A percentile compares a stretch with the other conserved stretches of the same genome.
Conservation (phyloP, 306 rosid genomes). For the Rosa persica region DNA sequence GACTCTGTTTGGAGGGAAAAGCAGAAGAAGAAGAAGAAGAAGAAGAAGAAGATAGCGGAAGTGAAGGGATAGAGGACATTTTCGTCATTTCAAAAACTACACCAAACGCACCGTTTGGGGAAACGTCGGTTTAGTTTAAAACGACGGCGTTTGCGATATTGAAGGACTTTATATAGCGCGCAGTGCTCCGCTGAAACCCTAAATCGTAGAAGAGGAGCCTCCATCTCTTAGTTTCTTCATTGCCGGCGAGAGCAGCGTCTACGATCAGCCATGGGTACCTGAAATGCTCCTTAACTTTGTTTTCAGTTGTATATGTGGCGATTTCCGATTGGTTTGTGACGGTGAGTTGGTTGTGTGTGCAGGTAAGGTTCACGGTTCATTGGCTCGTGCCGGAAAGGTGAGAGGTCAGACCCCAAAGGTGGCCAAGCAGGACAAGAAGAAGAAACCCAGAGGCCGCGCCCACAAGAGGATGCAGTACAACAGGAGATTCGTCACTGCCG, state of each 20-base stretch:
- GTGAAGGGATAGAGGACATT: slow-evolving; percentile 17
- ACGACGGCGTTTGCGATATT: slow-evolving; percentile 12
- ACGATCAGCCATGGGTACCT: slow-evolving; percentile 28
- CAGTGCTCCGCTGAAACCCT: slow-evolving; percentile 1
- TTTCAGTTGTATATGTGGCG: not conserved
- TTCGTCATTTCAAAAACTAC: not conserved
- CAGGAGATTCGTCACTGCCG: slow-evolving; percentile 65
- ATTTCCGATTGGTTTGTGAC: slow-evolving; percentile 12
- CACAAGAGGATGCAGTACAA: slow-evolving; percentile 71
- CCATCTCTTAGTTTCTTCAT: not conserved
- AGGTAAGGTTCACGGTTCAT: slow-evolving; percentile 69
- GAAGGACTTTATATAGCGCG: not conserved
- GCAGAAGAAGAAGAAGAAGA: not conserved
- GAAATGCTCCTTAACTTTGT: not conserved
- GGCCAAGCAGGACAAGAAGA: slow-evolving; percentile 69
- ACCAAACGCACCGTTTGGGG: not conserved
- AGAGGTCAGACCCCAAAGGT: slow-evolving; percentile 72
- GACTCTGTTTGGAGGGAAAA: slow-evolving; percentile 5
- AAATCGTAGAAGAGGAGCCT: not conserved
- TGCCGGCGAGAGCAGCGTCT: not conserved
- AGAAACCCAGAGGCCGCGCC: slow-evolving; percentile 62
- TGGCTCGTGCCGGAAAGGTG: slow-evolving; percentile 73
- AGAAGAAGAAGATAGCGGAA: not conserved
- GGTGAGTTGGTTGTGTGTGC: slow-evolving; percentile 5
- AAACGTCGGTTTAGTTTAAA: not conserved